phyloP scores from a whole-genome alignment of 352 stramenopile genomes.

The Globisporangium canariense region DNA sequence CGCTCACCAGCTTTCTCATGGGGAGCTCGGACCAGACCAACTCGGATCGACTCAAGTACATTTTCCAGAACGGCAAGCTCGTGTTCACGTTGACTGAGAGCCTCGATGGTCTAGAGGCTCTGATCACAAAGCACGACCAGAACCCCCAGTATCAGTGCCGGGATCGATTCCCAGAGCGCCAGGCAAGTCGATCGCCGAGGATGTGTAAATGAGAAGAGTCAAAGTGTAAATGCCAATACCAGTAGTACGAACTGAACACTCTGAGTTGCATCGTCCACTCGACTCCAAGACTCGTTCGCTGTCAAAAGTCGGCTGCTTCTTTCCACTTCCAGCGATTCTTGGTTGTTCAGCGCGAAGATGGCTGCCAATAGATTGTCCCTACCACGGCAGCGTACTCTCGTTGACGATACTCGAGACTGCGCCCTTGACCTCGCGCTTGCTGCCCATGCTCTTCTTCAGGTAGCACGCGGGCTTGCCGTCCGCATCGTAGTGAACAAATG shows the following conservation, averaged over 20 bases:
- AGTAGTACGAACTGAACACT: no score
- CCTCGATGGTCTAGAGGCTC: background rate
- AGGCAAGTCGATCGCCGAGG: background rate
- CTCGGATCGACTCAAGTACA: background rate
- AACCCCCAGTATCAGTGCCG: background rate
- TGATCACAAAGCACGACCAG: background rate
- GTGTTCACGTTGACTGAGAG: slow-evolving; percentile 1
- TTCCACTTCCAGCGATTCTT: no score
- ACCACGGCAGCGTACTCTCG: background rate
- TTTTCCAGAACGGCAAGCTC: background rate
- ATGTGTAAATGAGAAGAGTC: no score
- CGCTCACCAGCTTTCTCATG: no score
- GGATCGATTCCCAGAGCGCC: background rate
- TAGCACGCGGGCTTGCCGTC: slow-evolving; percentile 19
- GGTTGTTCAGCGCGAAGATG: no score
- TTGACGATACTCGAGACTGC: slow-evolving; percentile 6
- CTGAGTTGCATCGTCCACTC: no score
- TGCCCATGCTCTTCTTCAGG: slow-evolving; percentile 18
- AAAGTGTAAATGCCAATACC: no score
- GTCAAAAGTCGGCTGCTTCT: no score
- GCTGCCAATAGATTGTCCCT: no score
- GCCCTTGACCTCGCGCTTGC: background rate
- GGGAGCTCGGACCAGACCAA: no score
- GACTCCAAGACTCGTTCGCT: no score
- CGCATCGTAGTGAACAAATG: slow-evolving; percentile 27